Conservation (phyloP, 495 filamentous ascomycete genomes). For the Tuber borchii region DNA sequence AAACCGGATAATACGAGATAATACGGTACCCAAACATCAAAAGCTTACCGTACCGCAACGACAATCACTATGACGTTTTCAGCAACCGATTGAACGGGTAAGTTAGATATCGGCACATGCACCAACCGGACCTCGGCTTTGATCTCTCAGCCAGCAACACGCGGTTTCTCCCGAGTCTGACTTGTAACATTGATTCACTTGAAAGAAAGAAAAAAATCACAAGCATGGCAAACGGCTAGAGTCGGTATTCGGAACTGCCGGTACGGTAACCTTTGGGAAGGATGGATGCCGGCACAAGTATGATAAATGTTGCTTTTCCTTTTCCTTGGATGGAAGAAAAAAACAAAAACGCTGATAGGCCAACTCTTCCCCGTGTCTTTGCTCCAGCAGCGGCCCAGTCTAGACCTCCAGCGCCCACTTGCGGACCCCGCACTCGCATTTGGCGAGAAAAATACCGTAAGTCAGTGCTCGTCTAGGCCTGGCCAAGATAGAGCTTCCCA, state of each 20-base stretch:
- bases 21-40: background rate
- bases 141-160: slow-evolving; percentile 22
- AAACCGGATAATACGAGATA: too few relatives aligned
- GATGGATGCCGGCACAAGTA: background rate
- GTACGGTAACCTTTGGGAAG: background rate
- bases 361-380: background rate
- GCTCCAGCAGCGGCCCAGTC: too few relatives aligned
- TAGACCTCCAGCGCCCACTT: too few relatives aligned
- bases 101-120: slow-evolving; percentile 23
- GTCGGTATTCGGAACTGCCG: background rate
- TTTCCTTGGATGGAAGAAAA: background rate
- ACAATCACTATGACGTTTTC: slow-evolving; percentile 24
- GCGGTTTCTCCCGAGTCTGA: slow-evolving; percentile 23
- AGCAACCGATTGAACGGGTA: slow-evolving; percentile 14
- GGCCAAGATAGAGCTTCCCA: too few relatives aligned
- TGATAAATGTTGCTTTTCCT: background rate
- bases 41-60: background rate
- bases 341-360: background rate
- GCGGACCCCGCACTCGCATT: too few relatives aligned
- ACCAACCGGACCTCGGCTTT: slow-evolving; percentile 33
- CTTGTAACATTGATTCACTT: background rate
- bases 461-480: too few relatives aligned
- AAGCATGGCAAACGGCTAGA: background rate
- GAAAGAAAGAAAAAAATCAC: background rate
- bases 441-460: too few relatives aligned